phyloP scores from a whole-genome alignment of 2,329 filamentous ascomycete species.

The Lasiodiplodia theobromae region DNA sequence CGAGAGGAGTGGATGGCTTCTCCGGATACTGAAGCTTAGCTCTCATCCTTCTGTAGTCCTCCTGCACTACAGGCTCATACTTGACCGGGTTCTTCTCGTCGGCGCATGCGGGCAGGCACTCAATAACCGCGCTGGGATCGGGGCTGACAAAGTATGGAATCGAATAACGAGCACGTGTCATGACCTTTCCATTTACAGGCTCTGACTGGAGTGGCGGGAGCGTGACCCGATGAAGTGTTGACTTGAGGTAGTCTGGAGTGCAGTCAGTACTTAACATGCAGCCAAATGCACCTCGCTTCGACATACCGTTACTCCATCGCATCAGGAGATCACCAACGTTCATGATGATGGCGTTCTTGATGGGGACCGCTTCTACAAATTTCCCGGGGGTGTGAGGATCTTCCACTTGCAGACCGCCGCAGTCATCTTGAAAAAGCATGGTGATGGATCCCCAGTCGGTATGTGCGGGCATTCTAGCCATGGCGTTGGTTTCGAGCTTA shows the following conservation, averaged over 20 bases:
- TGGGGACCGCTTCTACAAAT: constrained; percentile 17
- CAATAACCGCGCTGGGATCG: constrained; percentile 58
- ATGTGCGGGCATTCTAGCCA: constrained; percentile 60
- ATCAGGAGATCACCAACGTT: constrained; percentile 28
- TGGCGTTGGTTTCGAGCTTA: constrained; percentile 51
- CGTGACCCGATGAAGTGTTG: constrained; percentile 26
- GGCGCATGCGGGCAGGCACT: constrained; percentile 36
- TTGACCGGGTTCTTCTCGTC: constrained; percentile 23
- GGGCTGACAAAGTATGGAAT: constrained; percentile 67
- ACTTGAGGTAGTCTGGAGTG: constrained; percentile 22
- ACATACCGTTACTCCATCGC: constrained; percentile 29
- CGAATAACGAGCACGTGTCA: constrained; percentile 62
- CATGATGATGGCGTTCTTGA: constrained; percentile 29
- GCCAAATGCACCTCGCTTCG: not conserved
- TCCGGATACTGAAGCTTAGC: constrained; percentile 29
- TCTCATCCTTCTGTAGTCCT: constrained; percentile 28
- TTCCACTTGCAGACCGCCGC: constrained; percentile 60
- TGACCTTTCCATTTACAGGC: constrained; percentile 44
- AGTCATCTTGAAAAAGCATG: constrained; percentile 58
- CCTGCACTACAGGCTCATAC: constrained; percentile 27
- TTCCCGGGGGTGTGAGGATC: constrained; percentile 19
- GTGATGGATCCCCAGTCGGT: constrained; percentile 58
- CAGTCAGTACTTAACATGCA: not conserved
- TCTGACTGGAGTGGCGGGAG: constrained; percentile 5
- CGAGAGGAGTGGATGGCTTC: not conserved